A percentile compares a stretch with the other conserved stretches of the same genome.
These are phyloP conservation scores for Metschnikowia colocasiae DNA, from an alignment of 805 yeast species.

Conservation along the genomic window DNA sequence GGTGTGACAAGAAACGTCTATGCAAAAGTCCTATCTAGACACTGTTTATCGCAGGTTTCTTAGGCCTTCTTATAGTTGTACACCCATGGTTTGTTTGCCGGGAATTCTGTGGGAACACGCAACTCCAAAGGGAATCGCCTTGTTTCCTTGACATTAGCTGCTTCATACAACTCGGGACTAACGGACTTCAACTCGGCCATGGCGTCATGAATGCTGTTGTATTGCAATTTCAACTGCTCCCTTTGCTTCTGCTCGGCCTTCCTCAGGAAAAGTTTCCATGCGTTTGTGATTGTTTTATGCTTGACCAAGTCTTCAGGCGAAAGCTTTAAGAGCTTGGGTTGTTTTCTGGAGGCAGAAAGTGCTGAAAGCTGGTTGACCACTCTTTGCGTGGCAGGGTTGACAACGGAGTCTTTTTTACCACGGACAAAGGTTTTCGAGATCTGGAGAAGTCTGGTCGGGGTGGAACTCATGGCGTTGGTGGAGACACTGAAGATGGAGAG, in stretches of 20 bases:
- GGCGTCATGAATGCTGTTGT: constrained; percentile 61
- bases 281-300: constrained; percentile 75
- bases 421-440: constrained; percentile 23
- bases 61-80: constrained; percentile 33
- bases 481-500: background rate
- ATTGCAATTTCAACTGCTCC: constrained; percentile 54
- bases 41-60: background rate
- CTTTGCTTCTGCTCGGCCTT: constrained; percentile 43
- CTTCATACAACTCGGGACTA: constrained; percentile 53
- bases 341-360: constrained; percentile 80
- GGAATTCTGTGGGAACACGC: constrained; percentile 85
- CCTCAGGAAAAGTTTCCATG: constrained; percentile 68
- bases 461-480: constrained; percentile 4
- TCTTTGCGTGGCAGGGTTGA: constrained; percentile 38
- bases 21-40: background rate
- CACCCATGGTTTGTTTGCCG: constrained; percentile 80
- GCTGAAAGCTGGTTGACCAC: constrained; percentile 67
- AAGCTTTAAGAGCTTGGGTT: constrained; percentile 75
- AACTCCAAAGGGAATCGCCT: constrained; percentile 77
- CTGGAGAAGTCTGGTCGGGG: background rate
- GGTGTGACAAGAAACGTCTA: background rate
- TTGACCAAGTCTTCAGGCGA: constrained; percentile 79
- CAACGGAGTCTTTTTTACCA: constrained; percentile 28
- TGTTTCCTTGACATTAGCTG: constrained; percentile 56
- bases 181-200: constrained; percentile 60